Conservation (phyloP, 176 grass and related monocot species). For the Musa troglodytarum region DNA sequence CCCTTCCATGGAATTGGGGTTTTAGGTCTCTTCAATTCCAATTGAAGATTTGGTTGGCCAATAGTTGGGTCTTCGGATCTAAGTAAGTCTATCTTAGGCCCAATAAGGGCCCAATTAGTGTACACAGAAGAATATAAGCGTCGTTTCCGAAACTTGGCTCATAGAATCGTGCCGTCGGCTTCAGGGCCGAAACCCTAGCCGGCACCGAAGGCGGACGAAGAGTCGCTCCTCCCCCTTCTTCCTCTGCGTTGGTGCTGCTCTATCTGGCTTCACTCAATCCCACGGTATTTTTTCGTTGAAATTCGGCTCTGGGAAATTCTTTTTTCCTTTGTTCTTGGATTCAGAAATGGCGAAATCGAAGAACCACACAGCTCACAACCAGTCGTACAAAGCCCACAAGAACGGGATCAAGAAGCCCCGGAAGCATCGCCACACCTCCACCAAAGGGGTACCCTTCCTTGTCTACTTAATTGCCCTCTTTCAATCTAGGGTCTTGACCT, state of each 20-base stretch:
- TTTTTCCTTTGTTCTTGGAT: background rate
- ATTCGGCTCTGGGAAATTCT: background rate
- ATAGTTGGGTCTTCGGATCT: too few species aligned
- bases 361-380: slow-evolving; percentile 18
- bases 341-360: slow-evolving; percentile 15
- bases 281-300: background rate
- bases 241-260: background rate
- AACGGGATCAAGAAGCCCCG: slow-evolving; percentile 18
- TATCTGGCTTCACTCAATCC: background rate
- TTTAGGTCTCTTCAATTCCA: too few species aligned
- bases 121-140: background rate
- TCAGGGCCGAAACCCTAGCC: background rate
- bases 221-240: background rate
- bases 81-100: background rate
- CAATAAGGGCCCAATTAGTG: background rate
- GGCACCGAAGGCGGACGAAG: background rate
- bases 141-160: background rate
- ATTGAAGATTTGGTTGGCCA: too few species aligned
- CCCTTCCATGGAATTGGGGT: too few species aligned
- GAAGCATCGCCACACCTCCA: slow-evolving; percentile 11
- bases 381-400: slow-evolving; percentile 16
- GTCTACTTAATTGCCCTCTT: too few species aligned
- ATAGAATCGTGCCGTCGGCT: background rate
- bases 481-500: too few species aligned
- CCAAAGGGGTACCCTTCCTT: background rate